phyloP scores from a whole-genome alignment of 1,284 basidiomycete species.

The Hymenochaete sp. region DNA sequence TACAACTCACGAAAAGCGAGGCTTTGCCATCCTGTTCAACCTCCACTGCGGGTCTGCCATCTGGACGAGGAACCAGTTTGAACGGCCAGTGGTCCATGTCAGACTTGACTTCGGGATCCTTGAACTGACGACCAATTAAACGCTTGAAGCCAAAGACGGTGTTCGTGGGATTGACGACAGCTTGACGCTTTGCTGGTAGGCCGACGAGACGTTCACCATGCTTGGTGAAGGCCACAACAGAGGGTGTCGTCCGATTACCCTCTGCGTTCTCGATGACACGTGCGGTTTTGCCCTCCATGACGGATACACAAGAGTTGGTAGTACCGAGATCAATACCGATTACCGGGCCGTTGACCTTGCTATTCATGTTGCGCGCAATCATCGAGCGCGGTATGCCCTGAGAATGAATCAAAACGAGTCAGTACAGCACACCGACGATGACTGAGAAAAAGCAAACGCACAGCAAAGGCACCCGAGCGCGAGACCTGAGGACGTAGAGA shows the following conservation, averaged over 20 bases:
- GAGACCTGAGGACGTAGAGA: slow-evolving; percentile 47
- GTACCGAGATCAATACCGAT: slow-evolving; percentile 82
- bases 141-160: slow-evolving; percentile 97
- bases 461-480: slow-evolving; percentile 49
- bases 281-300: slow-evolving; percentile 93
- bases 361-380: slow-evolving; percentile 76
- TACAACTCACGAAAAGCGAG: slow-evolving; percentile 51
- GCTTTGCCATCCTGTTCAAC: slow-evolving; percentile 72
- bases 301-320: slow-evolving; percentile 88
- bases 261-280: slow-evolving; percentile 97
- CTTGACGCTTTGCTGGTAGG: slow-evolving; percentile 95
- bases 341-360: slow-evolving; percentile 74
- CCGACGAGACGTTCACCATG: slow-evolving; percentile 90
- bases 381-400: slow-evolving; percentile 59
- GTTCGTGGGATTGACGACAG: slow-evolving; percentile 92
- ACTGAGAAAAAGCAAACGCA: slow-evolving; percentile 9
- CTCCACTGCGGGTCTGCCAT: slow-evolving; percentile 67
- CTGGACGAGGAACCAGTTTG: slow-evolving; percentile 65
- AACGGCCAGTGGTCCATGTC: slow-evolving; percentile 86
- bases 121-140: slow-evolving; percentile 90
- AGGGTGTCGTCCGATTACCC: slow-evolving; percentile 96
- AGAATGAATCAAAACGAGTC: slow-evolving; percentile 4
- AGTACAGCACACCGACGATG: slow-evolving; percentile 2
- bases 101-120: slow-evolving; percentile 88
- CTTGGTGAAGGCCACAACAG: slow-evolving; percentile 97